Evolutionary conservation across 805 yeast genomes (phyloP).

Genomic region (Clavispora fructus): DNA sequence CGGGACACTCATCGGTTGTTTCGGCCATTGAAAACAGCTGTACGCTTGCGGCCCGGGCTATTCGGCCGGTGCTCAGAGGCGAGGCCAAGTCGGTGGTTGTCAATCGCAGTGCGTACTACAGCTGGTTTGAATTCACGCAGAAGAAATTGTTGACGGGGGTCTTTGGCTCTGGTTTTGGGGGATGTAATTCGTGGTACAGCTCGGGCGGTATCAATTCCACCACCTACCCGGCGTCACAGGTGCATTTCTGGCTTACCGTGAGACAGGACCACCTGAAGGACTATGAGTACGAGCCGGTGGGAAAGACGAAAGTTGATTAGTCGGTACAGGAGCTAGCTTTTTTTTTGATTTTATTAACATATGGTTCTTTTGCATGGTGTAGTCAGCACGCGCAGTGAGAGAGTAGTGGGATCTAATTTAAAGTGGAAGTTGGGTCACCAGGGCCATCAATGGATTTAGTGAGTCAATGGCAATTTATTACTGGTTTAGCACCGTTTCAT

Average conservation of each 20-base stretch:
- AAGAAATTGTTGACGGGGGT: constrained; percentile 22
- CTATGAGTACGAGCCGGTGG: constrained; percentile 7
- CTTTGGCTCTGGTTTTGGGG: constrained; percentile 35
- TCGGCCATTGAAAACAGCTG: constrained; percentile 33
- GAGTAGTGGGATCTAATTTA: too few species aligned
- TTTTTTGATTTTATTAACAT: too few species aligned
- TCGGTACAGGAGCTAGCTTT: too few species aligned
- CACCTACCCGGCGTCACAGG: constrained; percentile 35
- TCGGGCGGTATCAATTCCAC: constrained; percentile 25
- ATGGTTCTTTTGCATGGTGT: too few species aligned
- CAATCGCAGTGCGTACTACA: constrained; percentile 26
- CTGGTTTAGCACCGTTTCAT: too few species aligned
- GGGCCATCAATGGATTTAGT: too few species aligned
- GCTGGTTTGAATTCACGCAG: constrained; percentile 29
- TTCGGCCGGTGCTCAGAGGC: constrained; percentile 24
- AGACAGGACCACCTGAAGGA: constrained; percentile 7
- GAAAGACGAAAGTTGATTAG: too few species aligned
- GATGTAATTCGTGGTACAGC: constrained; percentile 38
- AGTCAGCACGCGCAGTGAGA: too few species aligned
- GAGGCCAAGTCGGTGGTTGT: constrained; percentile 24
- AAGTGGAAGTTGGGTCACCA: too few species aligned
- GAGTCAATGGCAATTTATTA: too few species aligned
- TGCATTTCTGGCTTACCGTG: constrained; percentile 20
- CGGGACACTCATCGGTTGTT: constrained; percentile 40
- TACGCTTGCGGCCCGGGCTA: constrained; percentile 18